A percentile compares a stretch with the other conserved stretches of the same genome.
phyloP scores from a whole-genome alignment of 306 rosid species.

The Pterocarpus macrocarpus region DNA sequence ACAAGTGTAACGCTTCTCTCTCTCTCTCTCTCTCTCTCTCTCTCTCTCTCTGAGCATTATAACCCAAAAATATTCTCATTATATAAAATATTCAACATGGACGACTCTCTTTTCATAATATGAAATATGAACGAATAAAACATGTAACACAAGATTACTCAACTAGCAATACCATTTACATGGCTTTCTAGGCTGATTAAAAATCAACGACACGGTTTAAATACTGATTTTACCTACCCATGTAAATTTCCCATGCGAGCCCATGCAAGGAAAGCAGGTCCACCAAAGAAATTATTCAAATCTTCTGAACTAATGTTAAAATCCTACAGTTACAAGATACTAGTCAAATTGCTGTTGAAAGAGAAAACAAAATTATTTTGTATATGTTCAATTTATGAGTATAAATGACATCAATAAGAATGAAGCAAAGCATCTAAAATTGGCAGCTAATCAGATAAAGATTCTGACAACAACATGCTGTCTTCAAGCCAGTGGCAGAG shows the following conservation, averaged over 20 bases:
- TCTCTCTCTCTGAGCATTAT: not conserved
- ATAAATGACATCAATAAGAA: slow-evolving; percentile 31
- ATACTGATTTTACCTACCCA: slow-evolving; percentile 71
- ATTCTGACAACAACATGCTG: not conserved
- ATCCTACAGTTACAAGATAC: slow-evolving; percentile 64
- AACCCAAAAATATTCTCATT: slow-evolving; percentile 1
- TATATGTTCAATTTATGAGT: not conserved
- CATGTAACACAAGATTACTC: slow-evolving; percentile 14
- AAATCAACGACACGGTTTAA: not conserved
- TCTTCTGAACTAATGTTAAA: slow-evolving; percentile 74
- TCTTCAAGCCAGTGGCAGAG: slow-evolving; percentile 11
- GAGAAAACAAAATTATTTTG: slow-evolving; percentile 5
- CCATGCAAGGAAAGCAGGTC: slow-evolving; percentile 99
- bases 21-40: not conserved
- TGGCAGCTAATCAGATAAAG: slow-evolving; percentile 6
- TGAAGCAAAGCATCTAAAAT: slow-evolving; percentile 37
- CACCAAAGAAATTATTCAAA: slow-evolving; percentile 86
- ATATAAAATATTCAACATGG: slow-evolving; percentile 25
- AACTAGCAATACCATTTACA: slow-evolving; percentile 18
- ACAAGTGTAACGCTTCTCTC: not conserved
- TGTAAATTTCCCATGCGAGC: slow-evolving; percentile 99
- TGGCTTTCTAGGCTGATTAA: slow-evolving; percentile 26
- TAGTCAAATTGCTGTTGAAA: slow-evolving; percentile 49
- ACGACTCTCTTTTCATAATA: not conserved
- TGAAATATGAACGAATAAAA: slow-evolving; percentile 34